Evolutionary conservation across 352 stramenopile genomes (phyloP).

Genomic region (Phytopythium cucurbitacearum): DNA sequence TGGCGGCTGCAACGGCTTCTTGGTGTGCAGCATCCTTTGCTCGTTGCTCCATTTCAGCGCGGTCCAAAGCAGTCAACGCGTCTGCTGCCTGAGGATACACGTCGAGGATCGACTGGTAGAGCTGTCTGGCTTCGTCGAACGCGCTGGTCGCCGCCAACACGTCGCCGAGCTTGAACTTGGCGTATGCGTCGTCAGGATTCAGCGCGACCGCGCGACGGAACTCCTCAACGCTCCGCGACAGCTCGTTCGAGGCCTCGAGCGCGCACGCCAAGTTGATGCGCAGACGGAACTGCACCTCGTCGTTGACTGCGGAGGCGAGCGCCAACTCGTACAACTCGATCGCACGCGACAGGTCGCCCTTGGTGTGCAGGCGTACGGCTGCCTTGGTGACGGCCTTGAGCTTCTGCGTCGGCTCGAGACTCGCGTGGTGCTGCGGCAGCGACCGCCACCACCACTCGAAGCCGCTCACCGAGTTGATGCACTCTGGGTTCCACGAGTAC

Average conservation of each 20-base stretch:
- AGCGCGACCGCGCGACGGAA: slow-evolving; percentile 42
- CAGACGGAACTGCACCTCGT: slow-evolving; percentile 57
- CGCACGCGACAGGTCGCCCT: slow-evolving; percentile 53
- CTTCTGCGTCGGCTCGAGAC: slow-evolving; percentile 60
- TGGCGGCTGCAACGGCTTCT: slow-evolving; percentile 23
- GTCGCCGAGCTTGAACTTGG: slow-evolving; percentile 55
- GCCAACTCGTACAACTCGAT: slow-evolving; percentile 69
- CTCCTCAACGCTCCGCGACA: slow-evolving; percentile 26
- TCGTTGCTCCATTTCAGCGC: slow-evolving; percentile 12
- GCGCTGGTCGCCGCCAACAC: slow-evolving; percentile 25
- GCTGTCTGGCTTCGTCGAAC: slow-evolving; percentile 36
- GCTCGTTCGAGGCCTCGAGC: slow-evolving; percentile 38
- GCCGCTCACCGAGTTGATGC: slow-evolving; percentile 69
- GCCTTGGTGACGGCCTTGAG: slow-evolving; percentile 80
- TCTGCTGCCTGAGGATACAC: slow-evolving; percentile 49
- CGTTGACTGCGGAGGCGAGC: slow-evolving; percentile 45
- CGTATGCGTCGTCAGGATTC: slow-evolving; percentile 43
- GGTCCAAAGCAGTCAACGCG: slow-evolving; percentile 33
- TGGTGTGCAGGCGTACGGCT: slow-evolving; percentile 59
- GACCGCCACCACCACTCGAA: slow-evolving; percentile 85
- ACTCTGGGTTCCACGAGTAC: slow-evolving; percentile 69
- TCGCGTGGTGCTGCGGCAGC: slow-evolving; percentile 54
- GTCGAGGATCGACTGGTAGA: slow-evolving; percentile 34
- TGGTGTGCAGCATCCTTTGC: slow-evolving; percentile 24
- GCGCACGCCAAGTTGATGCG: slow-evolving; percentile 68